Evolutionary conservation across 352 stramenopile genomes (phyloP).

Genomic region (Pythium monospermum): DNA sequence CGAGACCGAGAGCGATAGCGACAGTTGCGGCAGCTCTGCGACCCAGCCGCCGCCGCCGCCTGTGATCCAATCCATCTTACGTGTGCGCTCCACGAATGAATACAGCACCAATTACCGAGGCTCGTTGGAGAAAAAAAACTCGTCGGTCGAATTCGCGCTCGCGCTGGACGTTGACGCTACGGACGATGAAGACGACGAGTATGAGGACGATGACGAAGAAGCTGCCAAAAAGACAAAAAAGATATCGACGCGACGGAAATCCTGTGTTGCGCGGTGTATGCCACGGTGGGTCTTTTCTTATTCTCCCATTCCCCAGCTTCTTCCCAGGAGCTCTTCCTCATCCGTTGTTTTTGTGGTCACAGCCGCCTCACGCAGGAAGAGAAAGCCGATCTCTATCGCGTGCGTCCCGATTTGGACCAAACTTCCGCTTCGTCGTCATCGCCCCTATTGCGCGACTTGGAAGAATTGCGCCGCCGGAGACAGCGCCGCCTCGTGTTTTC

Average conservation of each 20-base stretch:
- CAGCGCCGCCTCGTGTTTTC: conserved; percentile 74
- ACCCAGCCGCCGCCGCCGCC: conserved; percentile 7
- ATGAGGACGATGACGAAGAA: conserved; percentile 18
- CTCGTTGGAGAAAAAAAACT: conserved; percentile 52
- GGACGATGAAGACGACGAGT: conserved; percentile 35
- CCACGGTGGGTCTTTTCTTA: conserved; percentile 51
- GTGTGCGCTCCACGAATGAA: conserved; percentile 46
- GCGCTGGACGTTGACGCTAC: conserved; percentile 40
- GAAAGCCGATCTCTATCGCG: conserved; percentile 64
- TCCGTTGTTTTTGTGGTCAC: too few species aligned
- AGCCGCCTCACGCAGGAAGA: conserved; percentile 70
- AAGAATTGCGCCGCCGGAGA: conserved; percentile 49
- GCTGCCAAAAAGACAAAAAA: not conserved
- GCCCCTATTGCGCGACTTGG: conserved; percentile 52
- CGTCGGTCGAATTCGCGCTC: conserved; percentile 63
- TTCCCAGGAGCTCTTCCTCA: too few species aligned
- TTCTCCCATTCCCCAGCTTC: too few species aligned
- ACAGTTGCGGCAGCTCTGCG: conserved; percentile 43
- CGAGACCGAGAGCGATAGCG: conserved; percentile 78
- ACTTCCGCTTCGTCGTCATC: conserved; percentile 42
- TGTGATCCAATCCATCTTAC: conserved; percentile 63
- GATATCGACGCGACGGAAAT: conserved; percentile 15
- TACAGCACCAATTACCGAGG: too few species aligned
- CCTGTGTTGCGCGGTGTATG: conserved; percentile 44
- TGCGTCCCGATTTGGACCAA: conserved; percentile 65